A percentile compares a stretch with the other conserved stretches of the same genome.
These are phyloP conservation scores for Mimosa bimucronata DNA, from an alignment of 306 rosid genomes.

Conservation along the genomic window DNA sequence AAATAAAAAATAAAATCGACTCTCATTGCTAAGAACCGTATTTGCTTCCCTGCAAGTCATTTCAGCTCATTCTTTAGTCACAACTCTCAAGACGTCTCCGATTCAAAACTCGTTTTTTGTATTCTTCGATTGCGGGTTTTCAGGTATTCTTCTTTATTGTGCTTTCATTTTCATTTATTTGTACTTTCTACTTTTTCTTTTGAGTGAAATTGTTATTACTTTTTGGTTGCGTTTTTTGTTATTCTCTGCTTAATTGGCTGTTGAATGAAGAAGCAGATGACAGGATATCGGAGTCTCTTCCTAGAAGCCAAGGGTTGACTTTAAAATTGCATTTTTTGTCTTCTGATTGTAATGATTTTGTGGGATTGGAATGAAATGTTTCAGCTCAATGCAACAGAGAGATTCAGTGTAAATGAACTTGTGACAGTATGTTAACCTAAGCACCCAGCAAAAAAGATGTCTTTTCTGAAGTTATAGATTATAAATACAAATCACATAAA, in stretches of 20 bases:
- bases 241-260: neutral
- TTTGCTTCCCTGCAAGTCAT: too few species aligned
- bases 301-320: neutral
- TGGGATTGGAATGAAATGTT: neutral
- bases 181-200: neutral
- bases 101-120: too few species aligned
- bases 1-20: too few species aligned
- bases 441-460: neutral
- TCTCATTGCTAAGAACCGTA: too few species aligned
- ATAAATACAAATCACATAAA: neutral
- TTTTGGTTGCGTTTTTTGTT: neutral
- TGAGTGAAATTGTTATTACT: neutral
- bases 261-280: neutral
- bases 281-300: neutral
- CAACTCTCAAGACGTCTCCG: too few species aligned
- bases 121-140: neutral
- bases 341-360: neutral
- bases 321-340: conserved; percentile 4
- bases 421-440: neutral
- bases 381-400: neutral
- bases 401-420: neutral
- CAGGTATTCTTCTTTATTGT: neutral
- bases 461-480: neutral
- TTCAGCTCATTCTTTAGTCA: too few species aligned
- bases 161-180: neutral